Base-by-base conservation (phyloP, 345 rosid genomes). In the Arabidopsis arenosa region DNA sequence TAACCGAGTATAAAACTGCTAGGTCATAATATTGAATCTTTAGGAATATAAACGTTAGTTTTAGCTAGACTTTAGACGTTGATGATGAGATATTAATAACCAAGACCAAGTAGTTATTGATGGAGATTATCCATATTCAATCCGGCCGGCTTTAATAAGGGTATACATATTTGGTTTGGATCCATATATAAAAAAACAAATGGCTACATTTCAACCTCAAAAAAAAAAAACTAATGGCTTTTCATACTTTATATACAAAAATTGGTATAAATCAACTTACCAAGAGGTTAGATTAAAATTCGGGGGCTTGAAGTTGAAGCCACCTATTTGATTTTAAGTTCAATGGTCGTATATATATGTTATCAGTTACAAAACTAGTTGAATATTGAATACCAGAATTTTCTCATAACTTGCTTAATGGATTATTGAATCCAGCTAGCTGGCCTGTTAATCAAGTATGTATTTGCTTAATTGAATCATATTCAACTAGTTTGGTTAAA, bases 401-500 rank as follows among this genome's bases (percentile, higher is more conserved):
- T 23, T 49, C 28, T 49, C 43, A 57, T 57, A 9, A 35, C 18
- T 14, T 15, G 35, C 30, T 4, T 17, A 59, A 71, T 28, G 48
- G 47, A 45, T 40, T 63, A 4, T 62, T 11, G 52, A 37, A 39
- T 26, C 43, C 28, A 49, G 21, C 21, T 21, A 23, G 32, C 10
- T 15, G 30, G 39, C 17, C 4, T 26, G 32, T 36, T 36, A 60
- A 23, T 36, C 17, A 52, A n/a, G 9, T n/a, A 45, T 45, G 15
- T 4, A 45, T 33, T 8, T 37, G 26, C 14, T 36, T 60, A 14
- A 37, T 4, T 35, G 40, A 61, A 60, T 26, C 59, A 26, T 23
- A 57, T 28, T 57, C 6, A 47, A 26, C 40, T 72, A 26, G 59
- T 36, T 59, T 60, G 60, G 28, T 7, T 28, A 11, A 43, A 44